phyloP scores from a whole-genome alignment of 192 early-diverging fungal genomes.

The Hyaloraphidium curvatum region DNA sequence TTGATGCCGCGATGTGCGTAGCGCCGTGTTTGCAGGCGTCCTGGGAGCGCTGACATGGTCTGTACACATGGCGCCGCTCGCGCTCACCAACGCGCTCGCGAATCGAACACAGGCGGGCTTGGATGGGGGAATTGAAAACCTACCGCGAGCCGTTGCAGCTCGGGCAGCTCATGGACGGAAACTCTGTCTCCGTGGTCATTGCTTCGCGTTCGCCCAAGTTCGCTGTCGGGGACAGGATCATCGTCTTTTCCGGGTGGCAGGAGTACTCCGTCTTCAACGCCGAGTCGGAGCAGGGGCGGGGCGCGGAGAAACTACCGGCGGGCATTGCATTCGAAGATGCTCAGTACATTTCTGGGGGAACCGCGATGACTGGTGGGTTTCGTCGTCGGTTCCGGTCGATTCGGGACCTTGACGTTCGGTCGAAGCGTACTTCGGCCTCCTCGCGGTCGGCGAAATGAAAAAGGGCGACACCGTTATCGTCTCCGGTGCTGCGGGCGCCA shows the following conservation, averaged over 20 bases:
- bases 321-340: neutral
- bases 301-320: conserved; percentile 8
- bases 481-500: conserved; percentile 30
- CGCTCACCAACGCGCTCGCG: neutral
- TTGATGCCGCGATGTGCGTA: neutral
- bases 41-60: neutral
- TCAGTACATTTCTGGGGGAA: neutral
- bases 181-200: neutral
- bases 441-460: conserved; percentile 16
- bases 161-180: conserved; percentile 1
- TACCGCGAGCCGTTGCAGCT: neutral
- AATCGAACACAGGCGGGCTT: neutral
- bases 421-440: neutral
- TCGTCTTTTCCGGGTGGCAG: conserved; percentile 18
- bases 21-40: neutral
- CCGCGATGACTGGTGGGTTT: neutral
- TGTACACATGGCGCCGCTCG: neutral
- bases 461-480: conserved; percentile 20
- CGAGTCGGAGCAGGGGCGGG: conserved; percentile 14
- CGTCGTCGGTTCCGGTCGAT: no score
- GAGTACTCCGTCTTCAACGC: conserved; percentile 23
- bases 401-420: no score
- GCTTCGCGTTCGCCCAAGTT: neutral
- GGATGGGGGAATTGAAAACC: conserved; percentile 3
- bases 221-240: neutral